phyloP scores from a whole-genome alignment of 169 alveolate genomes.

The Eimeria falciformis region DNA sequence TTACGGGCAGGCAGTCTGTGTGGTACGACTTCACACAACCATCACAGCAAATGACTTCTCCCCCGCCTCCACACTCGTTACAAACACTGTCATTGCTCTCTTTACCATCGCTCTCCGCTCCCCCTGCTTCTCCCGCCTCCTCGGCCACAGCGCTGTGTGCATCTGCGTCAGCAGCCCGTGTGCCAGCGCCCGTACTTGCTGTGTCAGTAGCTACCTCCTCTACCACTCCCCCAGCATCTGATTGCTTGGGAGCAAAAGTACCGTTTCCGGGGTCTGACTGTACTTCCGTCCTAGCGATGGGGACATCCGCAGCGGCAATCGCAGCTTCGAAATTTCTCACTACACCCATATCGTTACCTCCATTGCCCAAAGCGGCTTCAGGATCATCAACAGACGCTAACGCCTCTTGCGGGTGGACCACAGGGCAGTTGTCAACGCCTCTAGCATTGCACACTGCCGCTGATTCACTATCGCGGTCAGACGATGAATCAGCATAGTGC shows the following conservation, averaged over 20 bases:
- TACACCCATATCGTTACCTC: background rate
- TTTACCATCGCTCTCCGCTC: constrained; percentile 72
- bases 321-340: background rate
- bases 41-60: constrained; percentile 84
- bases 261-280: constrained; percentile 37
- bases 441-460: background rate
- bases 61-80: constrained; percentile 83
- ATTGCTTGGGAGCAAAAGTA: background rate
- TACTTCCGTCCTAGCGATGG: background rate
- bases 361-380: background rate
- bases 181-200: constrained; percentile 16
- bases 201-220: constrained; percentile 5
- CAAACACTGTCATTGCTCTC: constrained; percentile 81
- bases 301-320: background rate
- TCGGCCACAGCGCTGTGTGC: constrained; percentile 23
- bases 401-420: background rate
- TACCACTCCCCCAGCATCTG: background rate
- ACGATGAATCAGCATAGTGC: background rate
- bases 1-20: constrained; percentile 76
- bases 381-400: background rate
- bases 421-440: constrained; percentile 1
- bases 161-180: constrained; percentile 10
- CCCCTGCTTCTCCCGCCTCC: constrained; percentile 51
- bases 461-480: background rate
- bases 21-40: constrained; percentile 84